Evolutionary conservation across 495 filamentous ascomycete species (phyloP), one percentile per base, ranked within the genome.

Genomic region (Geopyxis carbonaria): DNA sequence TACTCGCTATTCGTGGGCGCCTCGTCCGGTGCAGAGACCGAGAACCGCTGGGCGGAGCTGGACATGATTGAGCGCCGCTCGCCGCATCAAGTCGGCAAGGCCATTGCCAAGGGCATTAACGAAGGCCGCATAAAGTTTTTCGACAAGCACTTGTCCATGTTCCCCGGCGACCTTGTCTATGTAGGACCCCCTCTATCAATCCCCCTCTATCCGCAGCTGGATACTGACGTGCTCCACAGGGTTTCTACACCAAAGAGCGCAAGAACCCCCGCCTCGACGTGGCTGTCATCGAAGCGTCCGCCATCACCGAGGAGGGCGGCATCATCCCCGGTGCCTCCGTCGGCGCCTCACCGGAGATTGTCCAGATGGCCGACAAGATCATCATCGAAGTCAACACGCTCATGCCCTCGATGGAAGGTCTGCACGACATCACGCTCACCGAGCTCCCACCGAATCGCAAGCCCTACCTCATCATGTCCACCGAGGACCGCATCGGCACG

Each of bases 321-420:
- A 87, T 93, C 54, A 80, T 93, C 28, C 82, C 80, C 21, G 84
- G 84, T 45, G 83, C 84, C 16, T 80, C 75, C 19, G 84, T 93
- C 10, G 84, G 84, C 35, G 84, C 84, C 2, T 76, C 74, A 7
- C 84, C 84, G 13, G 84, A 93, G 58, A 65, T 93, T 22, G 66
- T 93, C 42, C 81, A 91, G 60, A 77, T 87, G 68, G 79, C 82
- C 29, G 80, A 87, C 52, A 91, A 89, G 66, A 76, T 93, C 58
- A 83, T 93, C 50, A 81, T 93, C 47, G 84, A 93, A 62, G 80
- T 92, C 59, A 93, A 93, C 65, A 93, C 84, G 1, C 63, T 80
- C 4, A 70, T 77, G 27, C 84, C 84, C 5, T 82, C 72, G 22
- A 83, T 93, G 51, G 78, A 89, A 57, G 84, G 84, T 34, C 68